phyloP scores from a whole-genome alignment of 2,329 filamentous ascomycete species.

The Neofusicoccum ribis region DNA sequence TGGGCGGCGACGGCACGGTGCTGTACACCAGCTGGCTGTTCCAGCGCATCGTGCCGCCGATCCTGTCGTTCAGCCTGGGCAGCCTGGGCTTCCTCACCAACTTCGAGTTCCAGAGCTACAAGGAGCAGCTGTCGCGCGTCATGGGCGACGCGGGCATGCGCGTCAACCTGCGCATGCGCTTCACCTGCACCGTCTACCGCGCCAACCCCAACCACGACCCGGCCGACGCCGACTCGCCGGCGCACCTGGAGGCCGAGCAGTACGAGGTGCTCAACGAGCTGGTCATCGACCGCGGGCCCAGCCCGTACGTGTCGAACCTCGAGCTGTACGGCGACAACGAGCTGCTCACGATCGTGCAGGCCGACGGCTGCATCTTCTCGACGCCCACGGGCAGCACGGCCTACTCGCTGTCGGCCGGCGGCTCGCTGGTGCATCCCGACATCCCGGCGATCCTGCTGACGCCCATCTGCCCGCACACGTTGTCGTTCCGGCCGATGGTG shows the following conservation, averaged over 20 bases:
- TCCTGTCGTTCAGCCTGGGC: conserved; percentile 80
- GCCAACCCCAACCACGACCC: conserved; percentile 44
- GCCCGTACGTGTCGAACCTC: conserved; percentile 93
- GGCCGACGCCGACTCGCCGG: conserved; percentile 43
- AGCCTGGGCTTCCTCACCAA: conserved; percentile 86
- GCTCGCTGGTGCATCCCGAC: conserved; percentile 92
- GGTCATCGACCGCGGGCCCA: conserved; percentile 95
- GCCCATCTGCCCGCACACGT: conserved; percentile 94
- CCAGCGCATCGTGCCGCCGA: conserved; percentile 81
- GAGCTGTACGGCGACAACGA: conserved; percentile 96
- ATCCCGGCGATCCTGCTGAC: conserved; percentile 96
- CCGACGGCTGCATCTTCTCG: conserved; percentile 96
- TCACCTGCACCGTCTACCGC: conserved; percentile 95
- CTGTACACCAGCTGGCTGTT: conserved; percentile 92
- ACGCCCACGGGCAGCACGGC: conserved; percentile 89
- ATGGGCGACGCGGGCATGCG: conserved; percentile 97
- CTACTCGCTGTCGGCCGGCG: conserved; percentile 93
- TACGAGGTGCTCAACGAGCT: conserved; percentile 98
- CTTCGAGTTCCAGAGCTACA: conserved; percentile 86
- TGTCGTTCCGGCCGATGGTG: conserved; percentile 97
- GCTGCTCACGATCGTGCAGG: conserved; percentile 91
- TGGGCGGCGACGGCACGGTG: conserved; percentile 84
- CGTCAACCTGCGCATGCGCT: conserved; percentile 96
- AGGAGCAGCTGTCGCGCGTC: conserved; percentile 78
- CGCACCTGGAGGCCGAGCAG: conserved; percentile 81